Evolutionary conservation across 805 yeast genomes (phyloP).

Genomic region (Wickerhamiella domercqiae): DNA sequence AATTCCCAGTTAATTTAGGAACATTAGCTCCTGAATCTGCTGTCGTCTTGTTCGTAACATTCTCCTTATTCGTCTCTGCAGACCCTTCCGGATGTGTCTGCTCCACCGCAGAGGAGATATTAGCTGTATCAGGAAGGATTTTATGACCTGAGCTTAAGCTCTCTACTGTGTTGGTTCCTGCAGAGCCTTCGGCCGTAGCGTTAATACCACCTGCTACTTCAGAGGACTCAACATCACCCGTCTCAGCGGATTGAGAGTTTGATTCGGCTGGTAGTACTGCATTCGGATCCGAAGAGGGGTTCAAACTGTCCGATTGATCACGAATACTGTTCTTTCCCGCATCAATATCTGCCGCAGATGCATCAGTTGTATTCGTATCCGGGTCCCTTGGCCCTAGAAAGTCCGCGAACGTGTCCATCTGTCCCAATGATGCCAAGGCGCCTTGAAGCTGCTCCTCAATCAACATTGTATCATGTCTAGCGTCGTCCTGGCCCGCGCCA

Average conservation of each 20-base stretch:
- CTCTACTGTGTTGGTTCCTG: no score
- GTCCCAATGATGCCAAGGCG: constrained; percentile 16
- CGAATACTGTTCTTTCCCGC: not conserved
- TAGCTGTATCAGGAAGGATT: no score
- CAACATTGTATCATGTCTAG: constrained; percentile 5
- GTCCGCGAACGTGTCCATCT: constrained; percentile 1
- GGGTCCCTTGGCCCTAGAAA: no score
- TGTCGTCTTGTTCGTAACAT: no score
- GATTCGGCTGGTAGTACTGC: not conserved
- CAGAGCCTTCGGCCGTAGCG: not conserved
- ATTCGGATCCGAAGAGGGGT: not conserved
- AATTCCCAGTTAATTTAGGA: no score
- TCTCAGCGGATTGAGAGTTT: not conserved
- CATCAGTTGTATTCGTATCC: not conserved
- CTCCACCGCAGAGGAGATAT: not conserved
- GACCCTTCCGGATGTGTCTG: not conserved
- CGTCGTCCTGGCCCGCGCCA: not conserved
- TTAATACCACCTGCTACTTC: not conserved
- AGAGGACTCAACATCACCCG: not conserved
- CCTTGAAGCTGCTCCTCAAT: constrained; percentile 19
- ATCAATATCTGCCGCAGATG: not conserved
- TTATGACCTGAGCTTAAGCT: no score
- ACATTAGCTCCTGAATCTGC: no score
- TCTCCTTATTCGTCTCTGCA: not conserved
- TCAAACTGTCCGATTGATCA: not conserved